Evolutionary conservation across 2,329 filamentous ascomycete genomes (phyloP).

Genomic region (Stagonosporopsis tanaceti): DNA sequence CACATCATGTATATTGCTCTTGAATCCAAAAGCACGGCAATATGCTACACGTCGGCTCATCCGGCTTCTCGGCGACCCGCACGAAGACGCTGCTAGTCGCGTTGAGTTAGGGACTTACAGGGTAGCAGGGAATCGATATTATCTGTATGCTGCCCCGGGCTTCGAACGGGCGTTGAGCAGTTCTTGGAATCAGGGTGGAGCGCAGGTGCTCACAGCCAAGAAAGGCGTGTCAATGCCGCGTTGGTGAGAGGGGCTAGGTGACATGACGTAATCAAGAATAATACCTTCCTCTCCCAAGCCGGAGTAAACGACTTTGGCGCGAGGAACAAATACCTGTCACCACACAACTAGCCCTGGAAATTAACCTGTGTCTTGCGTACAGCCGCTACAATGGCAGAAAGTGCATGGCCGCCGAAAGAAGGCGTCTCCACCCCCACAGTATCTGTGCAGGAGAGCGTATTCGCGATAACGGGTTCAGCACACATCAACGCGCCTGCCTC

Average conservation of each 20-base stretch:
- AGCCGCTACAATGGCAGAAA: slow-evolving; percentile 6
- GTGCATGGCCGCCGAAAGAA: slow-evolving; percentile 13
- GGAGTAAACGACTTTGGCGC: not conserved
- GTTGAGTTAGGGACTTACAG: not conserved
- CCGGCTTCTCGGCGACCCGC: not conserved
- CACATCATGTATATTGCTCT: not conserved
- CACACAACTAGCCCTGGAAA: not conserved
- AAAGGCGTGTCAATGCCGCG: not conserved
- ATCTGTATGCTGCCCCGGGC: not conserved
- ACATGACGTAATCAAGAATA: not conserved
- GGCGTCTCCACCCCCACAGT: slow-evolving; percentile 16
- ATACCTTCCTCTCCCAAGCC: not conserved
- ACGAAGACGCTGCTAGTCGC: not conserved
- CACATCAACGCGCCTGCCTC: slow-evolving; percentile 25
- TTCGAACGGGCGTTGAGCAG: not conserved
- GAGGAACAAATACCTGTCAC: not conserved
- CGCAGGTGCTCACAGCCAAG: not conserved
- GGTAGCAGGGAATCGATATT: not conserved
- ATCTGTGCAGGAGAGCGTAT: slow-evolving; percentile 3
- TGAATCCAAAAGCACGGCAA: not conserved
- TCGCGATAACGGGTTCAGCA: slow-evolving; percentile 9
- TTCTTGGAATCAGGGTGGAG: not conserved
- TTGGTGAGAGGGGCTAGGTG: too few species aligned
- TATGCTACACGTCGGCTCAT: not conserved
- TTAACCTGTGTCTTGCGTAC: not conserved